phyloP scores from a whole-genome alignment of 2,329 filamentous ascomycete genomes.

The Penicillium occitanis region DNA sequence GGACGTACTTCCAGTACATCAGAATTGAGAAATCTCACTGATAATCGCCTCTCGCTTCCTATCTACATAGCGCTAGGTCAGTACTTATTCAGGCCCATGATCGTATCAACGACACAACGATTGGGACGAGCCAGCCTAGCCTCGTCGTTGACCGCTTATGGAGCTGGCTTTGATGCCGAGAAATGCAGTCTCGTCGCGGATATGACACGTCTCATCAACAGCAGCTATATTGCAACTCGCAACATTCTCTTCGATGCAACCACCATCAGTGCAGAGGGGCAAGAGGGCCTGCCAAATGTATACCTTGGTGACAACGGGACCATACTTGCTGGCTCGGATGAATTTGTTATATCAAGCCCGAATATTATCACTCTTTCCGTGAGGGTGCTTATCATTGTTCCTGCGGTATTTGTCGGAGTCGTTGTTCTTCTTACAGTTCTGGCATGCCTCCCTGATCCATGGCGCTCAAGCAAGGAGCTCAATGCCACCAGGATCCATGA shows the following conservation, averaged over 20 bases:
- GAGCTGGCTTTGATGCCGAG: not conserved
- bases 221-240: conserved; percentile 9
- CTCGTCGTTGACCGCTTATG: not conserved
- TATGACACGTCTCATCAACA: conserved; percentile 11
- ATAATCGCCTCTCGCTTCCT: not conserved
- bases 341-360: conserved; percentile 13
- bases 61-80: not conserved
- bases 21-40: not conserved
- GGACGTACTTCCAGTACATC: not conserved
- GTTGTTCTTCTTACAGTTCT: not conserved
- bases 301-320: not conserved
- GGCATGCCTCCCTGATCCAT: conserved; percentile 4
- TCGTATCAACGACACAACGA: not conserved
- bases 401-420: conserved; percentile 4
- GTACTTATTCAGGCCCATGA: conserved; percentile 1
- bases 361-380: conserved; percentile 13
- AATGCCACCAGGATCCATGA: not conserved
- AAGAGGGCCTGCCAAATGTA: not conserved
- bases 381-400: conserved; percentile 8
- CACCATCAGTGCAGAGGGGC: not conserved
- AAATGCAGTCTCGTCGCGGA: not conserved
- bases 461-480: conserved; percentile 9
- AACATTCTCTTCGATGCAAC: conserved; percentile 14
- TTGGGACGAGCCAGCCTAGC: conserved; percentile 5
- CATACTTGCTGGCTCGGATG: not conserved